Percentiles rank a stretch among this genome's conserved stretches.
Conservation (phyloP, 2,329 filamentous ascomycete genomes). For the Aspergillus fischeri region DNA sequence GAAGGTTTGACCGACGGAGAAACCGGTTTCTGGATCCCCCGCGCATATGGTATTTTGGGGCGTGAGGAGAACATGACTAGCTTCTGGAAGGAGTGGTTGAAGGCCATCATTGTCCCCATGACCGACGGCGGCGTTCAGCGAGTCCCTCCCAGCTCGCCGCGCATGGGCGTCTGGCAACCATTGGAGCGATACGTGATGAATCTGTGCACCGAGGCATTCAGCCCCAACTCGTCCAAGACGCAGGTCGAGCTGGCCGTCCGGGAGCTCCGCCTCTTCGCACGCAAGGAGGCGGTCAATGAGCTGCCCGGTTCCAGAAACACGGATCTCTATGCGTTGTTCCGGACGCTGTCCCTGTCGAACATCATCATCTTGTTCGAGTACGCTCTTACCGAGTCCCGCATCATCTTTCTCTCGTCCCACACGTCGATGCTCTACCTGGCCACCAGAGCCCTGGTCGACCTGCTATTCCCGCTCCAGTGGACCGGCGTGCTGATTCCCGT, state of each 20-base stretch:
- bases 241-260: constrained; percentile 89
- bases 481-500: constrained; percentile 91
- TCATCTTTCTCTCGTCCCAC: constrained; percentile 93
- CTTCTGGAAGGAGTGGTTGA: constrained; percentile 99
- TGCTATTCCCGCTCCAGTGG: constrained; percentile 91
- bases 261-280: constrained; percentile 84
- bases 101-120: constrained; percentile 93
- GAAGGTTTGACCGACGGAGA: constrained; percentile 94
- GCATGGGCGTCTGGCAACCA: constrained; percentile 90
- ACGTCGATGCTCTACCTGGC: constrained; percentile 94
- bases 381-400: constrained; percentile 85
- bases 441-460: constrained; percentile 76
- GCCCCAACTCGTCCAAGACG: constrained; percentile 86
- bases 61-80: constrained; percentile 75
- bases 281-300: constrained; percentile 90
- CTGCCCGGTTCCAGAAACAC: constrained; percentile 85
- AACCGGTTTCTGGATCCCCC: constrained; percentile 90
- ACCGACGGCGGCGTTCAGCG: constrained; percentile 77
- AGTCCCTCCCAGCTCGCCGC: constrained; percentile 83
- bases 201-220: constrained; percentile 89
- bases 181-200: constrained; percentile 96
- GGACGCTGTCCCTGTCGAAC: constrained; percentile 84
- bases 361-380: constrained; percentile 92
- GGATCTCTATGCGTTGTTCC: constrained; percentile 89
- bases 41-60: constrained; percentile 88